These are phyloP conservation scores for Syzygium aromaticum DNA, from an alignment of 345 rosid species.

Conservation along the genomic window DNA sequence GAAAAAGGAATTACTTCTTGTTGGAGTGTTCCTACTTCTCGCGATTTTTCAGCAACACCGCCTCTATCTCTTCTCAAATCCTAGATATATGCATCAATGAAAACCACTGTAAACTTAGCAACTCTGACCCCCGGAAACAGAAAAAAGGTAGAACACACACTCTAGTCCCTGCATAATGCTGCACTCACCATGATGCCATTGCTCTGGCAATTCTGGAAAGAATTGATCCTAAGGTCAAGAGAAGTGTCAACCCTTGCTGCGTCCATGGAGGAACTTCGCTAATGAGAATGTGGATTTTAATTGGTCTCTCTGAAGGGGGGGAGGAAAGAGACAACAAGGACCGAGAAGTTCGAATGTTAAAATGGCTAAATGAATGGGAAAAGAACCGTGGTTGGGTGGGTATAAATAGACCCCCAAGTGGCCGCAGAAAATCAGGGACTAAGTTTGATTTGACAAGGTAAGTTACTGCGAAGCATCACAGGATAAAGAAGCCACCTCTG, in stretches of 20 bases:
- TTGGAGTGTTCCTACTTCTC: not conserved
- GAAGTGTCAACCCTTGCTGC: constrained; percentile 20
- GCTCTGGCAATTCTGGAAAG: constrained; percentile 11
- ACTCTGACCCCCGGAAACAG: not conserved
- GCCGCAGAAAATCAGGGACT: not conserved
- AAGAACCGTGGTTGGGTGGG: fast-evolving
- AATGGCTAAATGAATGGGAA: not conserved
- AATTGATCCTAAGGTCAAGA: constrained; percentile 51
- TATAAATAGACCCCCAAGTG: not conserved
- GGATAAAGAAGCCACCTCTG: not conserved
- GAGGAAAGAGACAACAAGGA: not conserved
- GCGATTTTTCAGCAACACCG: not conserved
- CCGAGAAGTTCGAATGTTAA: not conserved
- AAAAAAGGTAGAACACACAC: not conserved
- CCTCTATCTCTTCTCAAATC: not conserved
- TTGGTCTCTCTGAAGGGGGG: not conserved
- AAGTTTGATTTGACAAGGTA: not conserved
- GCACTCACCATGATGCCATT: constrained; percentile 34
- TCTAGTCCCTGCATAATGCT: not conserved
- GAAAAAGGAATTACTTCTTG: not conserved
- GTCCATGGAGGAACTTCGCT: not conserved
- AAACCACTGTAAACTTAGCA: not conserved
- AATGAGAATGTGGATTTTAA: not conserved
- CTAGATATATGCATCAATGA: not conserved
- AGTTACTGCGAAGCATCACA: not conserved